Conservation (phyloP, 169 alveolate species). For the Cryptosporidium bovis region DNA sequence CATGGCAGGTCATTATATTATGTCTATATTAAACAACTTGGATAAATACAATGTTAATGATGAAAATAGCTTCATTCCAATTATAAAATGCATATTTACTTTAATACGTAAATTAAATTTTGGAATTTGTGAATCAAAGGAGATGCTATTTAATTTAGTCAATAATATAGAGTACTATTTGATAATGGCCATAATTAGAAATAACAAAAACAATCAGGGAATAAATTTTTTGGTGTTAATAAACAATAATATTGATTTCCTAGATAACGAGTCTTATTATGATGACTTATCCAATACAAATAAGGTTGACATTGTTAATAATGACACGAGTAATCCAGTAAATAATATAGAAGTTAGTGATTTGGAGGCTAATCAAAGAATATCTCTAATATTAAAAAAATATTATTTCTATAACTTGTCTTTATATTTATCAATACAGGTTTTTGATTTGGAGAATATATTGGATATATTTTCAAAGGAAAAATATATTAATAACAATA, state of each 20-base stretch:
- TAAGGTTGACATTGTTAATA: too few species aligned
- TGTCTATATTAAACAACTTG: slow-evolving; percentile 12
- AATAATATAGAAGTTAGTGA: background rate
- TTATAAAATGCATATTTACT: slow-evolving; percentile 18
- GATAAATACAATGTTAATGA: background rate
- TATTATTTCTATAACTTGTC: slow-evolving; percentile 36
- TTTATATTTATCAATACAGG: slow-evolving; percentile 52
- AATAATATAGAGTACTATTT: slow-evolving; percentile 31
- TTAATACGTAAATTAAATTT: slow-evolving; percentile 14
- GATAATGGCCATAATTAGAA: slow-evolving; percentile 23
- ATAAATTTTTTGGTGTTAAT: slow-evolving; percentile 28
- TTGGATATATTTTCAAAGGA: slow-evolving; percentile 57
- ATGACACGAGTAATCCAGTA: background rate
- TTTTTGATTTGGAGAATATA: slow-evolving; percentile 54
- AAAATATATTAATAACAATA: slow-evolving; percentile 21
- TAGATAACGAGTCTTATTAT: background rate
- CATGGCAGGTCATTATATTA: slow-evolving; percentile 26
- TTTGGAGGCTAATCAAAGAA: slow-evolving; percentile 22
- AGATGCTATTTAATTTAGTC: background rate
- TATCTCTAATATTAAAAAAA: slow-evolving; percentile 23
- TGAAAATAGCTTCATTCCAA: background rate
- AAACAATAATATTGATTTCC: background rate
- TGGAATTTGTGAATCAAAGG: background rate
- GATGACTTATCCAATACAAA: too few species aligned
- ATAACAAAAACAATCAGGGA: slow-evolving; percentile 37